Evolutionary conservation across 2,329 filamentous ascomycete species (phyloP), one percentile per base, ranked within the genome.

Genomic region (Grosmannia serpens): DNA sequence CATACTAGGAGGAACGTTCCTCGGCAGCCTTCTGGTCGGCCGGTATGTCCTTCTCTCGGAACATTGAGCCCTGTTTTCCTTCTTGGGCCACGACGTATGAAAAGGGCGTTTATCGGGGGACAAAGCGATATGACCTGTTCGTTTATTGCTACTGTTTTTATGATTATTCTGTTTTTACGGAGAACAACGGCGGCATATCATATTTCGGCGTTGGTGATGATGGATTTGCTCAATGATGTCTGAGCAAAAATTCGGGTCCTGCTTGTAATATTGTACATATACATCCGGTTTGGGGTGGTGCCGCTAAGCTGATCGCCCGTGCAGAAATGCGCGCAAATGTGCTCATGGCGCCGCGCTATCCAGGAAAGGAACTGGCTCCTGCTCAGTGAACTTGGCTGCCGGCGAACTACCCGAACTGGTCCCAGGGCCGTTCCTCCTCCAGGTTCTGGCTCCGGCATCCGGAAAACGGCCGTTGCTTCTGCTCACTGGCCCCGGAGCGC

Each of bases 21-120:
- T 95, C n/a, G 92, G 92, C 27, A 94, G 94, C 69, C 73, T 97
- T 50, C 80, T 83, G 0, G 80, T 94, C 61, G 90, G 91, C 33
- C 82, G 91, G 63, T 94, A 84, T 65, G 75, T 75, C 31, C 68
- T 75, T 51, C 64, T 73, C 26, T 70, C 73, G 17, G 80, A 81
- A 57, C 81, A 85, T 67, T 77, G 67, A 62, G 27, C 26, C n/a
- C 49, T 26, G 35, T 57, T 2, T 17, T 52, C 29, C 46, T 49
- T 52, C 15, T 35, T 49, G 4, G 11, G 8, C n/a, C n/a, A 44
- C 17, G 38, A 47, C 27, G 11, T 46, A 35, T 35, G 29, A 22
- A 33, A 24, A 22, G 20, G 51, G 51, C 29, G 51, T 53, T 29
- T 24, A 17, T 35, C 1, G 4, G 27, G 35, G 31, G 17, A 9